Base-by-base conservation (phyloP, 1,139 yeast genomes). In the Pneumocystis canis region DNA sequence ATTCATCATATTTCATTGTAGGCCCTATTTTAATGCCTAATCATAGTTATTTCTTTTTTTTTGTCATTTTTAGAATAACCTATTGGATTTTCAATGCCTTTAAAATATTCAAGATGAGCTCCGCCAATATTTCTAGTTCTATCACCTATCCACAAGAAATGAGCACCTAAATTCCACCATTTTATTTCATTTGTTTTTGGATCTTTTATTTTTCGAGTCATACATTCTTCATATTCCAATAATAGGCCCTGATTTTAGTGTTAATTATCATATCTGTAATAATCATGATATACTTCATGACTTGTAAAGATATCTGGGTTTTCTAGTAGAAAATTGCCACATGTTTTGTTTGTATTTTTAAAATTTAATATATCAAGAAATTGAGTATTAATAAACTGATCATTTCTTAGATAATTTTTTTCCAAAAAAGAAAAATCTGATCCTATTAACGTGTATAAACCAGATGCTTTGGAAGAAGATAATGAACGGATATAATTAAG, bases 141-240 rank as follows among this genome's bases (percentile, higher is more conserved):
- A 67, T 77, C 79, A 18, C 79, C 79, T 60, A 77, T 77, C 79
- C 79, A 77, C 59, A 77, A 70, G 67, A 77, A 77, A 63, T 77
- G 79, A 1, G 79, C 76, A 3, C 78, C 75, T 2, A 79, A 75
- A 67, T 77, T 74, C 71, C 74, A 77, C 73, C 73, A 76, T 35
- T 70, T 70, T 57, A 67, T 64, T 28, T 62, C 62, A 9, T 66
- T 67, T 56, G 68, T 68, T 14, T 65, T 64, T 2, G 73, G 69
- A 40, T 68, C 71, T 16, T 66, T 65, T 35, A 73, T 67, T 58
- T 68, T 58, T 32, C 79, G 70, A n/a, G 79, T 77, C 64, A 77
- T 69, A 53, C 72, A 68, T 68, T 77, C 79, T 69, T 77, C 79
- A 65, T 71, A 77, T 66, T 77, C 79, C 28, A 77, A 71, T 60